These are phyloP conservation scores for Phalaenopsis hybrid DNA, from an alignment of 116 monocot genomes.

Conservation along the genomic window DNA sequence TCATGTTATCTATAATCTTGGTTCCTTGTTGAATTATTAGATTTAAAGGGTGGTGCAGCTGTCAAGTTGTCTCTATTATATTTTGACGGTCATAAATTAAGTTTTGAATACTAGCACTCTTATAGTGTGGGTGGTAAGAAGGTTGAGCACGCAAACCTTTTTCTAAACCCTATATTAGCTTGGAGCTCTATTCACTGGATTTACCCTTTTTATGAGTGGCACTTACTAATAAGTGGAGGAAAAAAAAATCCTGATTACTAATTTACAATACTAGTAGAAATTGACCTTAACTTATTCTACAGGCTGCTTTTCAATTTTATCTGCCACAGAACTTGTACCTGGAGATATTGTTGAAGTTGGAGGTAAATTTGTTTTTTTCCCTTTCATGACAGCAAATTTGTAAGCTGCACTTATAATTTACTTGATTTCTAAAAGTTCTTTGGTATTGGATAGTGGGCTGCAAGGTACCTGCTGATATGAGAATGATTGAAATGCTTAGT, in stretches of 20 bases:
- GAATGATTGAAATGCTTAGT: constrained; percentile 89
- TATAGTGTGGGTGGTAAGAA: no score
- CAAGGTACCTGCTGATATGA: constrained; percentile 95
- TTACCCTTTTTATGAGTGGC: neutral
- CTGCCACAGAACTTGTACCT: constrained; percentile 96
- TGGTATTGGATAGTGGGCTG: constrained; percentile 65
- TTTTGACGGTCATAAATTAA: neutral
- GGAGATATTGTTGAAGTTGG: constrained; percentile 99
- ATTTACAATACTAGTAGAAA: neutral
- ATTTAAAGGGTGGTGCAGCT: neutral
- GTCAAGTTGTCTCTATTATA: neutral
- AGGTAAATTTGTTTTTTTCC: constrained; percentile 32
- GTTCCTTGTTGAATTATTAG: neutral
- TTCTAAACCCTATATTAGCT: neutral
- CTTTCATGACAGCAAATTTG: neutral
- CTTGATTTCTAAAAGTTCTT: neutral
- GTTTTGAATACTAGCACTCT: no score
- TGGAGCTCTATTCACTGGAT: neutral
- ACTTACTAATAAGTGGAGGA: neutral
- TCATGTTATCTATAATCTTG: neutral
- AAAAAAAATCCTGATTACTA: neutral
- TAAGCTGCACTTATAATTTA: neutral
- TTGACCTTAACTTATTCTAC: constrained; percentile 14
- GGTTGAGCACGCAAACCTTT: neutral
- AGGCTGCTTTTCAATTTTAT: constrained; percentile 96